Evolutionary conservation across 2,329 filamentous ascomycete genomes (phyloP).

Genomic region (Grosmannia penicillata): DNA sequence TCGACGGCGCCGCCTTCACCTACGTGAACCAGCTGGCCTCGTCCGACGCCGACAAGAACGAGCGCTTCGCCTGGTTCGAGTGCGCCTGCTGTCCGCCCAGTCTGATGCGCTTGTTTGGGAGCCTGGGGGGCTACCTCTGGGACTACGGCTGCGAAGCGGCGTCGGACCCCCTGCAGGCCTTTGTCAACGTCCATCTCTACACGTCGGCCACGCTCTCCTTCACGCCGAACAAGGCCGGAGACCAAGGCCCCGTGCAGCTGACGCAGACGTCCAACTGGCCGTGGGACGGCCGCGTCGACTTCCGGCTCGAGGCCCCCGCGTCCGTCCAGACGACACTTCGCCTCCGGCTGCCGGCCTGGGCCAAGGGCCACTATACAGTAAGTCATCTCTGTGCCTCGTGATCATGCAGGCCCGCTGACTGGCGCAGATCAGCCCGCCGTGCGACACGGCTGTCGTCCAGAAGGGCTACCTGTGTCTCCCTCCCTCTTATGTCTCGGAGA

Average conservation of each 20-base stretch:
- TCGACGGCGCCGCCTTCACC: conserved; percentile 41
- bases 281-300: conserved; percentile 35
- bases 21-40: conserved; percentile 48
- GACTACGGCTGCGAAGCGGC: conserved; percentile 17
- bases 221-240: conserved; percentile 17
- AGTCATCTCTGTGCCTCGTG: too few species aligned
- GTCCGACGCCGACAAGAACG: conserved; percentile 31
- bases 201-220: conserved; percentile 30
- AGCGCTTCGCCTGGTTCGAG: conserved; percentile 41
- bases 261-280: conserved; percentile 41
- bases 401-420: neutral
- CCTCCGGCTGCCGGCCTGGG: conserved; percentile 41
- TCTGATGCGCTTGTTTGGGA: conserved; percentile 38
- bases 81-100: conserved; percentile 48
- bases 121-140: conserved; percentile 42
- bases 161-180: conserved; percentile 13
- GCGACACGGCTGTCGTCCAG: conserved; percentile 17
- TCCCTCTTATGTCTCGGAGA: conserved; percentile 21
- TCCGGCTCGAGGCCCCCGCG: conserved; percentile 22
- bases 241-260: conserved; percentile 20
- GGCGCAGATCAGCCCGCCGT: conserved; percentile 1
- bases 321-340: conserved; percentile 24
- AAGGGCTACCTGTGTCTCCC: conserved; percentile 35
- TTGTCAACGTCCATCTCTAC: conserved; percentile 42
- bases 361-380: conserved; percentile 18